Base-by-base conservation (phyloP, 305 asterid genomes). In the Petunia hybrid region DNA sequence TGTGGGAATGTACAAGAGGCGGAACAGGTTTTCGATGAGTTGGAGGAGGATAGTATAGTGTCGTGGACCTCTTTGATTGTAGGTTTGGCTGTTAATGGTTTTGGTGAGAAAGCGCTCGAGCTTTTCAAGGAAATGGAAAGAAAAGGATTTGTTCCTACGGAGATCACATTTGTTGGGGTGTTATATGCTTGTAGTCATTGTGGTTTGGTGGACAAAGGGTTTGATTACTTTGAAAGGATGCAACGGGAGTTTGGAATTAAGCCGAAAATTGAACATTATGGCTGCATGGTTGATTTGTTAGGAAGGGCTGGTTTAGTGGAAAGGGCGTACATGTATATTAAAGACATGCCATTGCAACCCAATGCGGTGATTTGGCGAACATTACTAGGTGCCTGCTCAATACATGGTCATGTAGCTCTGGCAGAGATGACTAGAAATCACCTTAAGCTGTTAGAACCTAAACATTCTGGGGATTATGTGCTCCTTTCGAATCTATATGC, bases 101-200 rank as follows among this genome's bases (percentile, higher is more conserved):
- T 87, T 43, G 98, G 95, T 8, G 90, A 89, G 74, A 89, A 87
- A 82, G 95, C 97, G 31, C 89, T 95, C 42, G 85, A 85, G 41
- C 92, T 90, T 76, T 95, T 93, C 82, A 84, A 73, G 81, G 92
- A 89, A 90, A 83, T 92, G 91, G 97, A 92, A 87, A 84, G 48
- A 41, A 77, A 43, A 61, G 86, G 90, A 40, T 57, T 93, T 57
- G 84, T 84, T 61, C 97, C 98, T 3, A 89, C 83, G 39, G 98
- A 93, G 82, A 90, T 92, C 67, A 95, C 98, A 4, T 93, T 92
- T 61, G 89, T 93, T 5, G 99, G 99, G 74, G 97, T 95, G 80
- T 83, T 93, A 60, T 93, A 95, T 78, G 99, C 99, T 16, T 95
- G 99, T 79, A 95, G 99, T 79, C 98, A 95, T 82, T 93, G 98